These are phyloP conservation scores for Nicotiana knightiana DNA, from an alignment of 257 asterid genomes.

Conservation along the genomic window DNA sequence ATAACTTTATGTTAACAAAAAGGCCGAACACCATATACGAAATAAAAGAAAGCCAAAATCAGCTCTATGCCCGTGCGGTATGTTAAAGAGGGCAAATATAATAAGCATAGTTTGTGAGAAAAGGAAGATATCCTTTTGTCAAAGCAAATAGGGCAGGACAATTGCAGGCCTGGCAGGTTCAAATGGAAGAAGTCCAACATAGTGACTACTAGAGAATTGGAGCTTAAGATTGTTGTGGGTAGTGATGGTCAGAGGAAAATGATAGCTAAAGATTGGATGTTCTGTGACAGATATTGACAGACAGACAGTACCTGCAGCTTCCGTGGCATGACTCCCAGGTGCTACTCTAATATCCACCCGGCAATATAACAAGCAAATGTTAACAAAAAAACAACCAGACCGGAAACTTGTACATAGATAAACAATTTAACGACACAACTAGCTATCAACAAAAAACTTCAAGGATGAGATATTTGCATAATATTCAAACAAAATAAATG, in stretches of 20 bases:
- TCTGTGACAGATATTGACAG: background rate
- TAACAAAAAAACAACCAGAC: background rate
- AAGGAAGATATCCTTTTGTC: background rate
- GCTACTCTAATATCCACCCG: slow-evolving; percentile 93
- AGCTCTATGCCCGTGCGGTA: too few species aligned
- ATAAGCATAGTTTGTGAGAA: background rate
- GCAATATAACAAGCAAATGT: slow-evolving; percentile 14
- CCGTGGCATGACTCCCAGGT: slow-evolving; percentile 89
- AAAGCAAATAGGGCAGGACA: background rate
- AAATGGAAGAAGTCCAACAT: background rate
- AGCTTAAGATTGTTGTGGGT: background rate
- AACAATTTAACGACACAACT: background rate
- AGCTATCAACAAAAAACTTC: background rate
- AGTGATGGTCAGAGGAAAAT: background rate
- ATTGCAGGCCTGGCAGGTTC: background rate
- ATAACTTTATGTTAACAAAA: background rate
- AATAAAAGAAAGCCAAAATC: background rate
- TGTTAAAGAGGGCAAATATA: background rate
- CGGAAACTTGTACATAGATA: background rate
- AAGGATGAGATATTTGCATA: background rate
- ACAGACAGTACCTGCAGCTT: slow-evolving; percentile 73
- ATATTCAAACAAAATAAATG: background rate
- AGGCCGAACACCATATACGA: background rate
- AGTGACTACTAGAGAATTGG: background rate
- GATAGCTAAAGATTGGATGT: background rate